phyloP scores from a whole-genome alignment of 176 grass and related monocot species.

The Phoenix dactylifera region DNA sequence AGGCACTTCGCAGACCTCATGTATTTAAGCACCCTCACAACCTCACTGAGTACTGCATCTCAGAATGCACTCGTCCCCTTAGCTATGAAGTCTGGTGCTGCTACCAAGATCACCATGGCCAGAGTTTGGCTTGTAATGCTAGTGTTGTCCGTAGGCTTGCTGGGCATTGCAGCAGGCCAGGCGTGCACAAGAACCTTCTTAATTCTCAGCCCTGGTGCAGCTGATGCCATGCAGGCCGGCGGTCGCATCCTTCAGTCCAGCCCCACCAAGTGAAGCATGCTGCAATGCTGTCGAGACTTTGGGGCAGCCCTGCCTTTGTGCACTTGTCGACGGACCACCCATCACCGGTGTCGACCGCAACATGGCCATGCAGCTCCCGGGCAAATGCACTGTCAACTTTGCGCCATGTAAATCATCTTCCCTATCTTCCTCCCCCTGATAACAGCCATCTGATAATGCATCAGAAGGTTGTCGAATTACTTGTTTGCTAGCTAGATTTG shows the following conservation, averaged over 20 bases:
- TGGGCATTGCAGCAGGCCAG: neutral
- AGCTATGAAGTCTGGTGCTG: too few species aligned
- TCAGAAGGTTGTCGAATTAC: too few species aligned
- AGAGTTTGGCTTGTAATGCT: constrained; percentile 9
- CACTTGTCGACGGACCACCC: constrained; percentile 26
- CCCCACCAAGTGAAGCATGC: constrained; percentile 27
- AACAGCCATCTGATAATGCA: too few species aligned
- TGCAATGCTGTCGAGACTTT: constrained; percentile 35
- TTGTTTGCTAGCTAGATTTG: too few species aligned
- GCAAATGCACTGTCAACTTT: constrained; percentile 19
- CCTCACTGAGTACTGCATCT: too few species aligned
- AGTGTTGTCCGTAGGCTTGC: neutral
- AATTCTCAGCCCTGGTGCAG: constrained; percentile 24
- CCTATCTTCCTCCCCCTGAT: too few species aligned
- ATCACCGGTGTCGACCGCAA: constrained; percentile 37
- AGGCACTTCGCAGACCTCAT: too few species aligned
- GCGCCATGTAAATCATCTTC: constrained; percentile 18
- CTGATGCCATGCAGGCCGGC: constrained; percentile 46
- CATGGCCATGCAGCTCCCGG: constrained; percentile 31
- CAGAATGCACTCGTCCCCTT: too few species aligned
- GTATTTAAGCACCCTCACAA: too few species aligned
- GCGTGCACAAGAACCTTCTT: constrained; percentile 17
- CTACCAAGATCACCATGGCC: neutral
- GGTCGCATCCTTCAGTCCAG: constrained; percentile 40
- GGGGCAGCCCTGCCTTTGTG: constrained; percentile 41